A percentile compares a stretch with the other conserved stretches of the same genome.
These are phyloP conservation scores for Pseudozyma pruni DNA, from an alignment of 1,284 basidiomycete genomes.

Conservation along the genomic window DNA sequence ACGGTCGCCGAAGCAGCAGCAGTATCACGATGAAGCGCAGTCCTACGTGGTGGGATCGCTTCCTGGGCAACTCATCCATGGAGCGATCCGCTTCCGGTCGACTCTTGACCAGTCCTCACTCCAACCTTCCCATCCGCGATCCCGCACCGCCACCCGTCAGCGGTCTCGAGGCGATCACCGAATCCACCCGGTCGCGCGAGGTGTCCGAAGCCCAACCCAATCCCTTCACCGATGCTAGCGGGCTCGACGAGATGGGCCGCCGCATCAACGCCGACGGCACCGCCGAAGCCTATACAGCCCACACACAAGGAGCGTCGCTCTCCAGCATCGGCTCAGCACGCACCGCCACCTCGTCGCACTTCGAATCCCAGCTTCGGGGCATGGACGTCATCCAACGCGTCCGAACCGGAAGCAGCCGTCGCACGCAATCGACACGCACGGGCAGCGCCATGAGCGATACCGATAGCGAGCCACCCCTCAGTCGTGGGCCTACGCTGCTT, in stretches of 20 bases:
- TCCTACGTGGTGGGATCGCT: constrained; percentile 61
- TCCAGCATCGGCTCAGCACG: constrained; percentile 52
- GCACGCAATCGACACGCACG: constrained; percentile 34
- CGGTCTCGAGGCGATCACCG: constrained; percentile 40
- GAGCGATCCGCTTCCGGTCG: constrained; percentile 56
- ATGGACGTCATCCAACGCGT: constrained; percentile 63
- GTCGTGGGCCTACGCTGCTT: constrained; percentile 33
- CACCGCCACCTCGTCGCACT: constrained; percentile 48
- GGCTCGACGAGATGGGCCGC: constrained; percentile 33
- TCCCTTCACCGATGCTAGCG: constrained; percentile 18
- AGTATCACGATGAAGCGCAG: constrained; percentile 44
- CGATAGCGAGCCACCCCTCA: constrained; percentile 27
- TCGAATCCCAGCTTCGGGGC: constrained; percentile 46
- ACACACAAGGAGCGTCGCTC: constrained; percentile 34
- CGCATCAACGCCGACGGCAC: not conserved
- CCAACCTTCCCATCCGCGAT: constrained; percentile 55
- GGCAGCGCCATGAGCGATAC: constrained; percentile 35
- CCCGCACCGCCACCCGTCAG: constrained; percentile 48
- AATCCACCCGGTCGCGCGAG: constrained; percentile 45
- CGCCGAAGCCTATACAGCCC: constrained; percentile 2
- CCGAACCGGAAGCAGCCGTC: constrained; percentile 47
- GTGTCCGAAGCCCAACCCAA: constrained; percentile 15
- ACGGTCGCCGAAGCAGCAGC: constrained; percentile 7
- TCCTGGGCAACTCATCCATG: constrained; percentile 54
- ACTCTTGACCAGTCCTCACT: constrained; percentile 32